A percentile compares a stretch with the other conserved stretches of the same genome.
phyloP scores from a whole-genome alignment of 2,329 filamentous ascomycete genomes.

The Orbilia brochopaga region DNA sequence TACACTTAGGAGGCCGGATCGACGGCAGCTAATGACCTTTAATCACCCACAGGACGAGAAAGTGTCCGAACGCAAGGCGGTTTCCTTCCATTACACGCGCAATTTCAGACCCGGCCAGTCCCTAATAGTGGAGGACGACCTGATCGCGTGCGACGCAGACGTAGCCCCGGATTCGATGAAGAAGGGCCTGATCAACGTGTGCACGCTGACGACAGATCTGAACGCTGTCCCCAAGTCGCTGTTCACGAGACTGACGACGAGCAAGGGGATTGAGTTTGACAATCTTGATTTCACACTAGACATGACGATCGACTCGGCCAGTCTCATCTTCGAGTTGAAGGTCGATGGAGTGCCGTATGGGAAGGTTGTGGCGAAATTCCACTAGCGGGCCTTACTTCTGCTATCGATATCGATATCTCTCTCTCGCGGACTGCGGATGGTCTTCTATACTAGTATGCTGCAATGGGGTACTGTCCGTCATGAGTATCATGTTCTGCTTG shows the following conservation, averaged over 20 bases:
- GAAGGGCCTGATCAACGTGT: conserved; percentile 72
- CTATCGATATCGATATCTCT: background rate
- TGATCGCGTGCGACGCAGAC: conserved; percentile 76
- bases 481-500: conserved; percentile 17
- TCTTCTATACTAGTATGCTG: background rate
- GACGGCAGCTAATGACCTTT: background rate
- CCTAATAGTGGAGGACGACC: conserved; percentile 77
- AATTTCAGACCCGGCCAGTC: conserved; percentile 82
- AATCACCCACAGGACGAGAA: conserved; percentile 68
- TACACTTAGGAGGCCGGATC: too few species aligned
- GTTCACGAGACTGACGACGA: conserved; percentile 78
- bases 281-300: conserved; percentile 82
- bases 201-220: conserved; percentile 79
- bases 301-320: conserved; percentile 80
- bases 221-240: conserved; percentile 74
- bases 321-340: conserved; percentile 76
- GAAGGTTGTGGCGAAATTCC: conserved; percentile 77
- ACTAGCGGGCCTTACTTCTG: conserved; percentile 60
- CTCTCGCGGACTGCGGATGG: too few species aligned
- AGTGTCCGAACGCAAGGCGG: conserved; percentile 73
- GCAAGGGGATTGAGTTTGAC: conserved; percentile 78
- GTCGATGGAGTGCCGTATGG: conserved; percentile 80
- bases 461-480: background rate
- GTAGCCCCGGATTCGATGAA: conserved; percentile 68
- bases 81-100: conserved; percentile 83